Evolutionary conservation across 148 eudicot species (phyloP).

Genomic region (Pouteria glomerata): DNA sequence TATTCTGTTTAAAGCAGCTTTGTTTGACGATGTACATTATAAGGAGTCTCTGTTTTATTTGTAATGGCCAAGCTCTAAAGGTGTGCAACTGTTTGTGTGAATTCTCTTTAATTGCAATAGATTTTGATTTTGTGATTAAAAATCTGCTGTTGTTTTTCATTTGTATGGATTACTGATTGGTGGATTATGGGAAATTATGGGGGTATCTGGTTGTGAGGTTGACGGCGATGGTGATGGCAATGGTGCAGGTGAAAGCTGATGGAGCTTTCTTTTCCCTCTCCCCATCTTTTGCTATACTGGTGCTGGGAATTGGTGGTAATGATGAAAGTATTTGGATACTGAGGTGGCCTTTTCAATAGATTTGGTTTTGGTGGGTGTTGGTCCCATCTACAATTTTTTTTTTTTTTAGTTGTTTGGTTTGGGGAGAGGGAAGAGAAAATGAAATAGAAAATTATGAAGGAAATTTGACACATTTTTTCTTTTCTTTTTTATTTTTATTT

Average conservation of each 20-base stretch:
- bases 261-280: not conserved
- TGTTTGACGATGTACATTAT: constrained; percentile 19
- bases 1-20: constrained; percentile 5
- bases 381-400: not conserved
- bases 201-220: no score
- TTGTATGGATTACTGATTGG: not conserved
- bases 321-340: not conserved
- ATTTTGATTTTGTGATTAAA: not conserved
- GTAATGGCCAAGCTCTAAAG: constrained; percentile 18
- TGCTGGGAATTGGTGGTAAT: constrained; percentile 9
- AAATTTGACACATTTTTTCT: no score
- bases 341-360: constrained; percentile 9
- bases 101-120: not conserved
- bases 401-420: not conserved
- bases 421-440: no score
- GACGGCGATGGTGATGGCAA: not conserved
- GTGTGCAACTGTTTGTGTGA: constrained; percentile 11
- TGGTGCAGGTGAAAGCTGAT: not conserved
- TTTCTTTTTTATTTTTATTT: no score
- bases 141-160: not conserved
- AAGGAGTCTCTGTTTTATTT: constrained; percentile 18
- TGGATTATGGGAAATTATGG: no score
- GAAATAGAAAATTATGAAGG: no score
- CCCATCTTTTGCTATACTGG: not conserved
- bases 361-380: constrained; percentile 11